Conservation (phyloP, 2,329 filamentous ascomycete species). For the Calonectria pseudoturangicola region DNA sequence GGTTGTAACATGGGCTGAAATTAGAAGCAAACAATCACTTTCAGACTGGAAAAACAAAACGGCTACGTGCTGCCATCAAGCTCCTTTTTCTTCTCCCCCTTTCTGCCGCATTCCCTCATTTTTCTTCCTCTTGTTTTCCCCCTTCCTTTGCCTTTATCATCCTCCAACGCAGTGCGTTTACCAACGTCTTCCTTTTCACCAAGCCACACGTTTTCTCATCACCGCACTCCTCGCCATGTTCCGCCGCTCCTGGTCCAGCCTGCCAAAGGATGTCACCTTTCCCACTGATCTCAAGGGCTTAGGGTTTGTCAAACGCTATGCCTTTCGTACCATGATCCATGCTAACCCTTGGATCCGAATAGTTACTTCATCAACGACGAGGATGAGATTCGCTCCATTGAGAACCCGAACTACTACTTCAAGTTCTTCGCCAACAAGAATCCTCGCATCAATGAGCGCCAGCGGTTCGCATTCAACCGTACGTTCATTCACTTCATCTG, state of each 20-base stretch:
- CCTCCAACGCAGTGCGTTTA: neutral
- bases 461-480: conserved; percentile 85
- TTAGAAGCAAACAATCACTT: conserved; percentile 8
- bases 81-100: neutral
- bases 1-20: neutral
- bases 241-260: conserved; percentile 78
- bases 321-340: neutral
- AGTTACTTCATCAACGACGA: conserved; percentile 87
- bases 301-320: conserved; percentile 73
- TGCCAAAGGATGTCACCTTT: conserved; percentile 83
- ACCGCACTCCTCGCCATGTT: conserved; percentile 75
- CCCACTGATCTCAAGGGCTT: conserved; percentile 79
- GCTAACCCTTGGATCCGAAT: neutral
- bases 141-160: neutral
- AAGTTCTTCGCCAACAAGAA: conserved; percentile 84
- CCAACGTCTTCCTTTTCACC: neutral
- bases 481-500: conserved; percentile 56
- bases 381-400: conserved; percentile 83
- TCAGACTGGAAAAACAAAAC: neutral
- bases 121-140: conserved; percentile 4
- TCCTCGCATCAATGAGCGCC: conserved; percentile 84
- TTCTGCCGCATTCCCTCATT: neutral
- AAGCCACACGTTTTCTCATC: neutral
- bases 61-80: conserved; percentile 24
- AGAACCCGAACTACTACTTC: conserved; percentile 81